Conservation (phyloP, 257 asterid genomes). For the Ophiorrhiza pumila region DNA sequence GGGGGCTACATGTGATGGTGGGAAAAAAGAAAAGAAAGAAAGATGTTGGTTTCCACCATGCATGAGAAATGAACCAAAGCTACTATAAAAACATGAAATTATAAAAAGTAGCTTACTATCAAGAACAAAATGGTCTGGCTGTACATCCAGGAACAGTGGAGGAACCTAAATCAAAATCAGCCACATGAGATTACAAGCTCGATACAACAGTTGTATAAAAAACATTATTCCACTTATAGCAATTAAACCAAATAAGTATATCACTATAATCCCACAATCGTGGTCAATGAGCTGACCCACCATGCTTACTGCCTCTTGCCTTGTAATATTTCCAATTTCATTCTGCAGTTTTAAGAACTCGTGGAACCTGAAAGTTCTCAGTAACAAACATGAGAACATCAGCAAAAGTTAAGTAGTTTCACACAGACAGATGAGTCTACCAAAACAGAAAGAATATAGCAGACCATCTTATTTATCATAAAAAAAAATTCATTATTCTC, state of each 20-base stretch:
- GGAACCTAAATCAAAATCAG: constrained; percentile 71
- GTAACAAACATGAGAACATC: constrained; percentile 10
- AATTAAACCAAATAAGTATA: not conserved
- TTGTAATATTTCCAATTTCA: constrained; percentile 93
- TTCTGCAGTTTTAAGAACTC: constrained; percentile 86
- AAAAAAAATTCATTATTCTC: not conserved
- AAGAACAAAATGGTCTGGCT: constrained; percentile 85
- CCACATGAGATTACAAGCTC: constrained; percentile 15
- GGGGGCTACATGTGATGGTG: too few relatives aligned
- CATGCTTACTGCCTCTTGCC: constrained; percentile 99
- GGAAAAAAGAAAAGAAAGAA: too few relatives aligned
- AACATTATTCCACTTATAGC: not conserved
- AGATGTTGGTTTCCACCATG: not conserved
- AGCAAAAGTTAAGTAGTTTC: not conserved
- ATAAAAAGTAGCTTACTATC: constrained; percentile 70
- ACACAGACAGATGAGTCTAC: not conserved
- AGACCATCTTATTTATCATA: not conserved
- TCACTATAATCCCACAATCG: constrained; percentile 16
- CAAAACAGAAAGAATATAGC: not conserved
- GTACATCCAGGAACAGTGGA: constrained; percentile 95
- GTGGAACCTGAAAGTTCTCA: constrained; percentile 73
- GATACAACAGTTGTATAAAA: constrained; percentile 1
- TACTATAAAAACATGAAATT: not conserved
- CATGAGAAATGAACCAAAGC: not conserved
- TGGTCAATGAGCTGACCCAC: constrained; percentile 37